These are phyloP conservation scores for Fusarium concolor DNA, from an alignment of 2,329 filamentous ascomycete genomes.

Conservation along the genomic window DNA sequence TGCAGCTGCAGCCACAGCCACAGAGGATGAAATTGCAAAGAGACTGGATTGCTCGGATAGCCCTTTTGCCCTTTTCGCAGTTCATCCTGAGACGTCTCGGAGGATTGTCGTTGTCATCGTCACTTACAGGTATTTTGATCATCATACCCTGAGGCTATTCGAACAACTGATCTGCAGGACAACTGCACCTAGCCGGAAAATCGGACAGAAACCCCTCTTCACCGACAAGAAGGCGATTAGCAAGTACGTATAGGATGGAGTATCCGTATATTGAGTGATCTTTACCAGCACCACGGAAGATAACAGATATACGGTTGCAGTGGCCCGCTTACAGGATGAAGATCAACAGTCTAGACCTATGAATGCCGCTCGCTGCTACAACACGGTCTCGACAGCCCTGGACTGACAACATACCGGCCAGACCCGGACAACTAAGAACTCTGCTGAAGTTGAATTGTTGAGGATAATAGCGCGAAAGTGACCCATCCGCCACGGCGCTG, in stretches of 20 bases:
- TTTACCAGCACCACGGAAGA: slow-evolving; percentile 15
- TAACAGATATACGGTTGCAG: slow-evolving; percentile 22
- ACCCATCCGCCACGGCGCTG: slow-evolving; percentile 14
- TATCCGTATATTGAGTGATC: background rate
- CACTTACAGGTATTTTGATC: slow-evolving; percentile 21
- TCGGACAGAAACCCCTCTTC: slow-evolving; percentile 19
- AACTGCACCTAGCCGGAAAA: slow-evolving; percentile 16
- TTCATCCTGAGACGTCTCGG: slow-evolving; percentile 5
- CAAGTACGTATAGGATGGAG: background rate
- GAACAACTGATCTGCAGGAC: slow-evolving; percentile 3
- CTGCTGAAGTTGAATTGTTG: slow-evolving; percentile 1
- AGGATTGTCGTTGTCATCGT: slow-evolving; percentile 5
- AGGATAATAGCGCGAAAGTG: slow-evolving; percentile 6
- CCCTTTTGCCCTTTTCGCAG: slow-evolving; percentile 6
- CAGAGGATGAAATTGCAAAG: slow-evolving; percentile 5
- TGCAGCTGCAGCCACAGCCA: slow-evolving; percentile 7
- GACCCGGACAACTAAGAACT: background rate
- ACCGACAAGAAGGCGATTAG: slow-evolving; percentile 33
- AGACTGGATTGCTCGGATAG: slow-evolving; percentile 11
- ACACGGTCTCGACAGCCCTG: slow-evolving; percentile 9
- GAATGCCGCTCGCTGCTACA: slow-evolving; percentile 14
- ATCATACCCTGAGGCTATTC: slow-evolving; percentile 22
- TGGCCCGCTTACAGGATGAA: slow-evolving; percentile 30
- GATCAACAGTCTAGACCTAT: slow-evolving; percentile 34
- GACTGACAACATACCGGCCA: background rate